Percentiles rank a stretch among this genome's conserved stretches.
Conservation (phyloP, 768 basidiomycete species). For the Tulasnella sp. region DNA sequence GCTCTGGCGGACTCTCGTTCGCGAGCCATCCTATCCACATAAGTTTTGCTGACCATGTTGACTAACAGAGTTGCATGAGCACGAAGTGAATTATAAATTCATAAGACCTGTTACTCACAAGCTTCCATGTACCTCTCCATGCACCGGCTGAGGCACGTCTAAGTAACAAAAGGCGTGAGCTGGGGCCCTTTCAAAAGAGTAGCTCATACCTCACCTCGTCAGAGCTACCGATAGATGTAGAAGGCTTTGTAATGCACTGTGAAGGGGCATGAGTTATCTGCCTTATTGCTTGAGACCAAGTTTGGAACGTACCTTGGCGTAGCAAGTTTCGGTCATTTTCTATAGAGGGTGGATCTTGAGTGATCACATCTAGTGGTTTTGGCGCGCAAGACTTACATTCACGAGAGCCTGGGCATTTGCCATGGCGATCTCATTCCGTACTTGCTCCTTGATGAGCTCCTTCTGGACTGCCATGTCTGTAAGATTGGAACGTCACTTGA, state of each 20-base stretch:
- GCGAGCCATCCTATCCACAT: conserved; percentile 44
- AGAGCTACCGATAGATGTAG: conserved; percentile 49
- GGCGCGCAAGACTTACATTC: conserved; percentile 36
- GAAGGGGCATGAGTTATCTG: conserved; percentile 28
- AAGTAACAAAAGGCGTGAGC: neutral
- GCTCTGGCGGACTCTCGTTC: conserved; percentile 30
- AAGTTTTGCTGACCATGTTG: conserved; percentile 64
- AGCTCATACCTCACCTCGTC: conserved; percentile 45
- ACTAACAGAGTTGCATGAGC: conserved; percentile 32
- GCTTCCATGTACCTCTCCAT: conserved; percentile 78
- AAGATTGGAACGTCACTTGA: neutral
- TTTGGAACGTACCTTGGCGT: neutral
- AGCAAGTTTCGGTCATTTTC: conserved; percentile 71
- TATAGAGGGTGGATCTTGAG: conserved; percentile 21
- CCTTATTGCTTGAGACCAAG: neutral
- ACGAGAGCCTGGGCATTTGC: conserved; percentile 74
- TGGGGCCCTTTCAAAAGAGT: neutral
- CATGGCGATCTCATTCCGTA: conserved; percentile 59
- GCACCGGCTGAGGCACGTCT: conserved; percentile 69
- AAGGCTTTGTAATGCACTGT: conserved; percentile 70
- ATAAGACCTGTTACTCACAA: conserved; percentile 39
- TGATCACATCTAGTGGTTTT: neutral
- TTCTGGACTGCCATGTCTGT: conserved; percentile 25
- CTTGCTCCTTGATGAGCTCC: conserved; percentile 47
- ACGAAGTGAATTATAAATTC: neutral